Conservation (phyloP, 495 filamentous ascomycete species). For the Ramalina peruviana region DNA sequence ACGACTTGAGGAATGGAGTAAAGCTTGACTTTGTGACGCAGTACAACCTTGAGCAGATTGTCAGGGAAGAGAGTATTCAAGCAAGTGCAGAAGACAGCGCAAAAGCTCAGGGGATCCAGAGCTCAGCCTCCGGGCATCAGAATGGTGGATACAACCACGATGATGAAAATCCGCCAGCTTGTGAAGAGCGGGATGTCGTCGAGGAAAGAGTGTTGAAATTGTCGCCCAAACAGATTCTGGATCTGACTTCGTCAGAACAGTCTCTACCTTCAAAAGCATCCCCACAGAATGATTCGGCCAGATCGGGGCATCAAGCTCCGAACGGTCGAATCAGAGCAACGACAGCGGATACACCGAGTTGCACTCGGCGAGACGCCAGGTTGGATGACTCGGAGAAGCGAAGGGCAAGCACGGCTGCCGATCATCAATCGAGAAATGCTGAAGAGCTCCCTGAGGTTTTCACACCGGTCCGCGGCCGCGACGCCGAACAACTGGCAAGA, state of each 20-base stretch:
- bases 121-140: background rate
- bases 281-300: slow-evolving; percentile 10
- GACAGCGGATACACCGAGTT: slow-evolving; percentile 5
- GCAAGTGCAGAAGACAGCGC: background rate
- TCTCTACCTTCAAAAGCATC: slow-evolving; percentile 31
- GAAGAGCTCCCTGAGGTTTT: background rate
- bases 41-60: background rate
- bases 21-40: slow-evolving; percentile 2
- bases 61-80: background rate
- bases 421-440: background rate
- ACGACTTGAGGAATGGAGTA: slow-evolving; percentile 1
- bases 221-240: slow-evolving; percentile 38
- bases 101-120: background rate
- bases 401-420: background rate
- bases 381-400: background rate
- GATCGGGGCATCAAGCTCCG: slow-evolving; percentile 13
- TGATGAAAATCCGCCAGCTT: background rate
- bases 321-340: background rate
- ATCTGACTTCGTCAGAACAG: slow-evolving; percentile 40
- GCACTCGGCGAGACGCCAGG: background rate
- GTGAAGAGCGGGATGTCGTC: background rate
- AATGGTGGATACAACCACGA: background rate
- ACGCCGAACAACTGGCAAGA: slow-evolving; percentile 4
- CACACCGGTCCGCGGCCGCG: background rate
- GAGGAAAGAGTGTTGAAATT: slow-evolving; percentile 36